Evolutionary conservation across 495 filamentous ascomycete genomes (phyloP).

Genomic region (Zalerion maritima): DNA sequence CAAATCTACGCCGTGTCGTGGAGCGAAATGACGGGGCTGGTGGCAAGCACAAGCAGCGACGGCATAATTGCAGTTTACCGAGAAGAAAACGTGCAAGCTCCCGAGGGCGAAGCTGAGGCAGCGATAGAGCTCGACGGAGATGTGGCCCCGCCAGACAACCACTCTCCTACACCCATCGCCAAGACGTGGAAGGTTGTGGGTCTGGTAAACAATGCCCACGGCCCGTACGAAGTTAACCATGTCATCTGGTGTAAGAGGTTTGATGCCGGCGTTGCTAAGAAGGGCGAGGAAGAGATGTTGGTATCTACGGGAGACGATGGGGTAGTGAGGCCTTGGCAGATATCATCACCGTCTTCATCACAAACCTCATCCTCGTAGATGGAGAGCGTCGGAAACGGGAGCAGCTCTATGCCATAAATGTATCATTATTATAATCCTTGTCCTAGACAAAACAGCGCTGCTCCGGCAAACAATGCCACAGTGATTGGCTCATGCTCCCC

Average conservation of each 20-base stretch:
- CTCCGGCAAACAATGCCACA: too few species aligned
- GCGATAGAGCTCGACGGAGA: conserved; percentile 20
- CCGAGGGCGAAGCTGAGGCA: conserved; percentile 7
- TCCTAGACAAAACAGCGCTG: too few species aligned
- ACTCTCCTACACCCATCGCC: conserved; percentile 9
- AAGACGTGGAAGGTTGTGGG: conserved; percentile 57
- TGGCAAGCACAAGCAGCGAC: conserved; percentile 78
- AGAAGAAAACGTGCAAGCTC: conserved; percentile 28
- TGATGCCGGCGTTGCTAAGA: conserved; percentile 29
- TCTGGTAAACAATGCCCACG: conserved; percentile 57
- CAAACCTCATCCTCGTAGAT: too few species aligned
- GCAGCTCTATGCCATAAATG: too few species aligned
- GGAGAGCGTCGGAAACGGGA: too few species aligned
- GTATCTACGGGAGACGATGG: conserved; percentile 75
- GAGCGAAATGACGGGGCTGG: conserved; percentile 56
- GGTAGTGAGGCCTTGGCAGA: conserved; percentile 53
- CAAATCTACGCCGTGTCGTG: conserved; percentile 70
- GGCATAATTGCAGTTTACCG: conserved; percentile 68
- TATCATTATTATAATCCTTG: too few species aligned
- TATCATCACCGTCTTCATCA: too few species aligned
- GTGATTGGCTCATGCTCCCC: too few species aligned
- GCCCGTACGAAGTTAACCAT: conserved; percentile 86
- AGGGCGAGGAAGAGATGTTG: conserved; percentile 54
- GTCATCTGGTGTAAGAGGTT: conserved; percentile 60
- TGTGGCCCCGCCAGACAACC: conserved; percentile 25